A percentile compares a stretch with the other conserved stretches of the same genome.
Conservation (phyloP, 2,329 filamentous ascomycete species). For the Parafenestella ontariensis region DNA sequence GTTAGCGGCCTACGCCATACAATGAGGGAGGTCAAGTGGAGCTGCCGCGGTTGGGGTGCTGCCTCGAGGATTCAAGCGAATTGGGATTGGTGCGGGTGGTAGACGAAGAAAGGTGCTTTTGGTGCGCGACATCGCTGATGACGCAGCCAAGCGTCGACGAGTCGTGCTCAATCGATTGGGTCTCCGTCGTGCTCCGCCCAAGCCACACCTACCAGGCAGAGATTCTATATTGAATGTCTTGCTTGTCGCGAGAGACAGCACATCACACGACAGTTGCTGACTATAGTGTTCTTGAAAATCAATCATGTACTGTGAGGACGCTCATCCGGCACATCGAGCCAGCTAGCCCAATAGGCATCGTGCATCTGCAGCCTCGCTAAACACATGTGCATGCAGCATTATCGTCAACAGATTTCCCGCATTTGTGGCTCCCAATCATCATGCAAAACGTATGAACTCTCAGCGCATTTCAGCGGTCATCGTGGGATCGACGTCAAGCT, state of each 20-base stretch:
- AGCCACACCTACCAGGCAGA: not conserved
- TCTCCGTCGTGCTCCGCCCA: not conserved
- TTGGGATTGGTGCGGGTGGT: conserved; percentile 14
- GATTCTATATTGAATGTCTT: not conserved
- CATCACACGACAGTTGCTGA: not conserved
- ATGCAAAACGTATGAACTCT: conserved; percentile 10
- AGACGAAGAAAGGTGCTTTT: not conserved
- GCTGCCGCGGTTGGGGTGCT: conserved; percentile 11
- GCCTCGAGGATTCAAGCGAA: conserved; percentile 9
- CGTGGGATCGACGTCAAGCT: not conserved
- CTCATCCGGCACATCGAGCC: not conserved
- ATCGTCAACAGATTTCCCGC: conserved; percentile 7
- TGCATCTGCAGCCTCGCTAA: not conserved
- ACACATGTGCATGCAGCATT: no score
- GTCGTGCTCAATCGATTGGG: conserved; percentile 14
- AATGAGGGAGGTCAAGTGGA: conserved; percentile 8
- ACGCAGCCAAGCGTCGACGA: conserved; percentile 8
- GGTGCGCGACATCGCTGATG: conserved; percentile 3
- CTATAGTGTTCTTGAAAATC: not conserved
- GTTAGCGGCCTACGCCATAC: conserved; percentile 7
- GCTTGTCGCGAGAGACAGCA: not conserved
- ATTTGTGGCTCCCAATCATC: conserved; percentile 9
- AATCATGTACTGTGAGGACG: not conserved
- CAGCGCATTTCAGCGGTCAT: not conserved
- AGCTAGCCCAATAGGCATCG: not conserved